phyloP scores from a whole-genome alignment of 805 yeast species.

The Saccharomycopsis fermentans region DNA sequence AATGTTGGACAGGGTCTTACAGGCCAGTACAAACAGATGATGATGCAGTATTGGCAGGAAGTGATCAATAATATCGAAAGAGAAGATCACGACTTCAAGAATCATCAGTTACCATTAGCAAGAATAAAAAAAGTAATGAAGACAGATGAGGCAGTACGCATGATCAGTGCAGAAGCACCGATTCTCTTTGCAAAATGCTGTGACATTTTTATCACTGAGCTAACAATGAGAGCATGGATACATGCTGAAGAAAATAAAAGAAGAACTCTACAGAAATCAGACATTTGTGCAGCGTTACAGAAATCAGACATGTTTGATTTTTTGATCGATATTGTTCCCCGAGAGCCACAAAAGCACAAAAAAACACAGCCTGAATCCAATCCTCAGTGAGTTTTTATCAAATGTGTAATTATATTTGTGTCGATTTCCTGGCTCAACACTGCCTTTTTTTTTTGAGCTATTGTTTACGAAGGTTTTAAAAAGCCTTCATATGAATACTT shows the following conservation, averaged over 20 bases:
- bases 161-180: constrained; percentile 98
- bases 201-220: constrained; percentile 91
- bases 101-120: constrained; percentile 91
- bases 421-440: too few relatives aligned
- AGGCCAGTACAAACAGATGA: constrained; percentile 73
- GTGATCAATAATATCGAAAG: constrained; percentile 83
- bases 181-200: constrained; percentile 96
- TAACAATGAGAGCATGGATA: constrained; percentile 98
- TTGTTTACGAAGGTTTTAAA: too few relatives aligned
- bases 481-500: background rate
- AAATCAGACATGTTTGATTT: constrained; percentile 97
- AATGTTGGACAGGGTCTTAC: constrained; percentile 90
- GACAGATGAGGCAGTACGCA: constrained; percentile 91
- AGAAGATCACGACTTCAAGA: constrained; percentile 81
- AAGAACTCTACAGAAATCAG: constrained; percentile 86
- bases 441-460: too few relatives aligned
- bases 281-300: constrained; percentile 90
- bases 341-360: constrained; percentile 56
- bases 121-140: constrained; percentile 96
- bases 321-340: constrained; percentile 88
- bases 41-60: constrained; percentile 98
- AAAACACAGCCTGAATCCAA: background rate
- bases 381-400: background rate
- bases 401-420: too few relatives aligned
- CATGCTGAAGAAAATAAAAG: constrained; percentile 96